Evolutionary conservation across 306 rosid species (phyloP).

Genomic region (Dryas octopetala): DNA sequence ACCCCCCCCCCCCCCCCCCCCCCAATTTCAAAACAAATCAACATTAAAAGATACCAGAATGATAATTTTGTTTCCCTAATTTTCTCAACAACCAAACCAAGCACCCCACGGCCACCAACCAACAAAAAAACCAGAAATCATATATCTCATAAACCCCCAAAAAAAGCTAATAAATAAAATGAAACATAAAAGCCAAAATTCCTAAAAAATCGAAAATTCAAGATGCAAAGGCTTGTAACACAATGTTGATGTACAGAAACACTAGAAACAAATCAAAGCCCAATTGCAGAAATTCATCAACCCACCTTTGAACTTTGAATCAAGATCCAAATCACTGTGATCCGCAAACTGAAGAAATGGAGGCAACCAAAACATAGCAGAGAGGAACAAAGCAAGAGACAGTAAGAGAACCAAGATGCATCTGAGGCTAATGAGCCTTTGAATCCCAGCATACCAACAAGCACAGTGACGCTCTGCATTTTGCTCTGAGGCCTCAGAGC

Average conservation of each 20-base stretch:
- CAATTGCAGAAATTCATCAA: too few species aligned
- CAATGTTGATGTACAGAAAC: too few species aligned
- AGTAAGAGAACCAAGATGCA: conserved; percentile 64
- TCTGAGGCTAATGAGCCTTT: conserved; percentile 52
- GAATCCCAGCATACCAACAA: conserved; percentile 44
- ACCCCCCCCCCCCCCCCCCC: not conserved
- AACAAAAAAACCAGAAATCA: conserved; percentile 17
- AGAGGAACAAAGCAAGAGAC: conserved; percentile 66
- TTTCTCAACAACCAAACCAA: conserved; percentile 28
- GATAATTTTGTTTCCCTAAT: conserved; percentile 17
- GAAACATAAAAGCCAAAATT: not conserved
- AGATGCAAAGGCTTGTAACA: not conserved
- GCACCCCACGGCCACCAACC: conserved; percentile 12
- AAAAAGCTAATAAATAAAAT: not conserved
- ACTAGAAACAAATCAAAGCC: too few species aligned
- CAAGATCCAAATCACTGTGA: conserved; percentile 50
- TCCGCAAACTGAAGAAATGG: conserved; percentile 65
- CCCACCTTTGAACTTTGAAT: conserved; percentile 61
- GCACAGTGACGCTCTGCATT: conserved; percentile 47
- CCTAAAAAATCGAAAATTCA: not conserved
- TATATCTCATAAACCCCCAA: not conserved
- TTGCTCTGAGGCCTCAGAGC: conserved; percentile 37
- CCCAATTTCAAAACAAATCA: not conserved
- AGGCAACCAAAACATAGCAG: conserved; percentile 83
- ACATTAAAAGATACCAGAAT: not conserved